phyloP scores from a whole-genome alignment of 495 filamentous ascomycete genomes.

The Penicillium antarcticum region DNA sequence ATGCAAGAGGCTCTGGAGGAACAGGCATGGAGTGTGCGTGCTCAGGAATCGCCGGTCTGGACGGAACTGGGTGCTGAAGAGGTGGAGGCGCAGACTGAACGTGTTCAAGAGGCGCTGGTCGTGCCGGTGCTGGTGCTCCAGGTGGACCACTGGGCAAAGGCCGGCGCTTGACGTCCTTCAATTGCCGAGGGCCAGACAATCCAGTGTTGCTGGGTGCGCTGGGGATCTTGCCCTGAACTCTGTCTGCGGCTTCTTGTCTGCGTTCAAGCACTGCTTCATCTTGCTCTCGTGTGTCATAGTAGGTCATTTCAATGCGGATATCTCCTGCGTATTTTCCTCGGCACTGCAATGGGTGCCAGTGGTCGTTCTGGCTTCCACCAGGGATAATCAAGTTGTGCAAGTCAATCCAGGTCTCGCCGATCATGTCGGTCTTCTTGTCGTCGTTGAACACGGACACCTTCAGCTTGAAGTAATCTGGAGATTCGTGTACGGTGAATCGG shows the following conservation, averaged over 20 bases:
- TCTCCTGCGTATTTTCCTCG: constrained; percentile 94
- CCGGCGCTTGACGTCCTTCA: constrained; percentile 67
- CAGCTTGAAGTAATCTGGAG: constrained; percentile 87
- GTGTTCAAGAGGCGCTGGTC: constrained; percentile 26
- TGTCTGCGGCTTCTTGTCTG: constrained; percentile 45
- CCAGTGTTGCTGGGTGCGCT: constrained; percentile 20
- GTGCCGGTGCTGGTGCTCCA: constrained; percentile 27
- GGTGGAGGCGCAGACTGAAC: constrained; percentile 19
- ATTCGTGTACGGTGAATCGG: constrained; percentile 93
- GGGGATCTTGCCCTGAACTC: constrained; percentile 24
- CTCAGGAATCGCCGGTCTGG: constrained; percentile 24
- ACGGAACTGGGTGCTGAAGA: constrained; percentile 21
- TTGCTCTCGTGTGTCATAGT: constrained; percentile 85
- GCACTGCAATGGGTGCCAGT: constrained; percentile 84
- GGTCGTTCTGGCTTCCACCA: constrained; percentile 87
- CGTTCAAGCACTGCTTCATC: constrained; percentile 59
- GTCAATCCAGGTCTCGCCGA: constrained; percentile 88
- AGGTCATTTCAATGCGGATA: constrained; percentile 92
- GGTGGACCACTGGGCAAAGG: constrained; percentile 74
- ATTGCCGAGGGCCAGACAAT: constrained; percentile 58
- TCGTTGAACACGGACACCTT: constrained; percentile 98
- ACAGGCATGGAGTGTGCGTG: constrained; percentile 20
- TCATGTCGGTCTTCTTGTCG: constrained; percentile 92
- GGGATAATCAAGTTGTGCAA: constrained; percentile 75
- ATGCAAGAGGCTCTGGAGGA: constrained; percentile 14